Evolutionary conservation across 2,329 filamentous ascomycete genomes (phyloP), one percentile per base, ranked within the genome.

Genomic region (Parasarocladium wereldwijsianum): DNA sequence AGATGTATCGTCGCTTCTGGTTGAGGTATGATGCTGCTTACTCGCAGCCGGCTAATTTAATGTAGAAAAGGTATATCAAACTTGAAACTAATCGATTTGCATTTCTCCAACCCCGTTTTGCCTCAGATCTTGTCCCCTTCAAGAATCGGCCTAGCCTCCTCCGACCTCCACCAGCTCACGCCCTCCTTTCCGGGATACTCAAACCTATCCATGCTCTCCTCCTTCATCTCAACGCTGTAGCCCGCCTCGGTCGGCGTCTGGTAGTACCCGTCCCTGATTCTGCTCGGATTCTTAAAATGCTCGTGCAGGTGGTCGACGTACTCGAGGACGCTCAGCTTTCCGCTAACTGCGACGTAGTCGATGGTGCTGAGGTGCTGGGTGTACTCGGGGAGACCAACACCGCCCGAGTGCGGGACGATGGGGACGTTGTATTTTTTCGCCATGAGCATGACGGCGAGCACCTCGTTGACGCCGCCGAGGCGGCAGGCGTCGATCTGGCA

Each of bases 281-380:
- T 67, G 3, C 74, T 69, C 1, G 85, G 85, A 52, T 93, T 69
- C 46, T 83, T 60, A 52, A 93, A 93, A 58, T 93, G 85, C 66
- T 93, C 85, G 54, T 93, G 86, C 46, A 93, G 57, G 55, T 93
- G 83, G 50, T 93, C 85, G 15, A 93, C 84, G 54, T 86, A 93
- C 62, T 94, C 86, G 34, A 93, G 60, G 26, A 93, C 71, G 15
- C 75, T 82, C 47, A 74, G 68, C 64, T 85, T 81, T 12, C 81
- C 85, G 36, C 67, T 78, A 2, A 93, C 83, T 25, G 77, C 78
- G 30, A 43, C 31, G 26, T 42, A 43, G 31, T 40, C 40, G 31
- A 43, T 41, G 18, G 35, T 39, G 34, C 31, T 43, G 37, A 93
- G 57, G 55, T 93, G 85, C 61, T 93, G 83, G 0, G 85, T 93